phyloP scores from a whole-genome alignment of 192 early-diverging fungal species.

The Backusella macrospora region DNA sequence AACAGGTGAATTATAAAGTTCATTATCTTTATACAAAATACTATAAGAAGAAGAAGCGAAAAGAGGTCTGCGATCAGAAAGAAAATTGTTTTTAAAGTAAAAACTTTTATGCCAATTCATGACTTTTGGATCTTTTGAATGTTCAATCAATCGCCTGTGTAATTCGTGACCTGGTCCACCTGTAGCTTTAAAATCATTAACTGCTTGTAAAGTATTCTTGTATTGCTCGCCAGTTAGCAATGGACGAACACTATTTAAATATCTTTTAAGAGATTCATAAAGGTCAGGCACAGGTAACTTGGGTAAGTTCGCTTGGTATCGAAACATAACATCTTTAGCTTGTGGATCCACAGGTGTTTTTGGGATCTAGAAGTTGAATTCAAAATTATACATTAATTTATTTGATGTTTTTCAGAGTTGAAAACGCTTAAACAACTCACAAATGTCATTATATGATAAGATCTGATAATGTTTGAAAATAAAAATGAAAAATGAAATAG shows the following conservation, averaged over 20 bases:
- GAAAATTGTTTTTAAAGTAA: constrained; percentile 94
- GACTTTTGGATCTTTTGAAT: constrained; percentile 70
- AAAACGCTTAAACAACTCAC: too few species aligned
- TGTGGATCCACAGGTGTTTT: too few species aligned
- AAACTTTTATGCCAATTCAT: constrained; percentile 93
- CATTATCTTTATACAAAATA: constrained; percentile 95
- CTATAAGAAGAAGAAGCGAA: constrained; percentile 91
- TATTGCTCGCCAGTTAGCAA: constrained; percentile 71
- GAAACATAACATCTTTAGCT: constrained; percentile 46
- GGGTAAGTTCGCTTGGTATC: constrained; percentile 77
- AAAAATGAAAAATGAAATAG: too few species aligned
- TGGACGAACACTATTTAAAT: constrained; percentile 78
- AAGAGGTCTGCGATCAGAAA: constrained; percentile 90
- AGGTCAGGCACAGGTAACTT: constrained; percentile 88
- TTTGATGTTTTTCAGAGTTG: too few species aligned
- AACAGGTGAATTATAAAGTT: constrained; percentile 70
- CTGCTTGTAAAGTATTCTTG: constrained; percentile 63
- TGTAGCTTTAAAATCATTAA: constrained; percentile 77
- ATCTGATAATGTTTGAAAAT: too few species aligned
- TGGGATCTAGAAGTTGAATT: too few species aligned
- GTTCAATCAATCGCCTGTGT: constrained; percentile 80
- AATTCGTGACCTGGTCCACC: constrained; percentile 79
- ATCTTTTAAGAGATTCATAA: constrained; percentile 76
- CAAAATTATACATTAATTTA: too few species aligned
- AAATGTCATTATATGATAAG: too few species aligned